Percentiles rank a stretch among this genome's conserved stretches.
These are phyloP conservation scores for Calonectria hawksworthii DNA, from an alignment of 2,329 filamentous ascomycete species.

Conservation along the genomic window DNA sequence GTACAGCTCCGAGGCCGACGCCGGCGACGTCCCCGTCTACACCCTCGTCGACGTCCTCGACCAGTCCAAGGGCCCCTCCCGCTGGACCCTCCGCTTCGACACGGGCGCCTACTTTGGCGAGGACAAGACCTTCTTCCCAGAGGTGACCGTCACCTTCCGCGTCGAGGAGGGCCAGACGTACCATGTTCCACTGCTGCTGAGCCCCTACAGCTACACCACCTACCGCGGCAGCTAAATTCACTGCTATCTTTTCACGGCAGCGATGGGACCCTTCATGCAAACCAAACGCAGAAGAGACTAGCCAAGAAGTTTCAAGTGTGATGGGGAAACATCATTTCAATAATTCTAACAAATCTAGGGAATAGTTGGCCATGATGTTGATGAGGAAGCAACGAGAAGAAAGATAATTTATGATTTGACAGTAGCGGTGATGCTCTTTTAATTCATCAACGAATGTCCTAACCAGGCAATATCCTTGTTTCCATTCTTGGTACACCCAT, in stretches of 20 bases:
- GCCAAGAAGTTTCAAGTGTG: background rate
- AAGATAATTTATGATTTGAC: constrained; percentile 30
- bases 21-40: constrained; percentile 70
- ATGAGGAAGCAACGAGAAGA: constrained; percentile 18
- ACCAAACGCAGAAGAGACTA: too few species aligned
- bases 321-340: background rate
- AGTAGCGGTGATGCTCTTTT: constrained; percentile 39
- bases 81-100: constrained; percentile 81
- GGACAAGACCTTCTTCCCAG: constrained; percentile 72
- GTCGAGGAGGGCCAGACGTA: constrained; percentile 75
- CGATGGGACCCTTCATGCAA: background rate
- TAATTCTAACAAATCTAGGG: background rate
- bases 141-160: constrained; percentile 68
- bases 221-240: constrained; percentile 79
- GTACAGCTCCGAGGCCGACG: constrained; percentile 63
- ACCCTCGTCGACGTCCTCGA: constrained; percentile 69
- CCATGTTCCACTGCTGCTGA: constrained; percentile 83
- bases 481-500: constrained; percentile 26
- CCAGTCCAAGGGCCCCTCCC: constrained; percentile 60
- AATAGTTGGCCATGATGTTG: background rate
- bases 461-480: constrained; percentile 22
- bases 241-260: background rate
- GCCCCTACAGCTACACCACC: constrained; percentile 85
- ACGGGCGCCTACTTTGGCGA: constrained; percentile 79
- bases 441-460: constrained; percentile 41